These are phyloP conservation scores for Panicum miliaceum DNA, from an alignment of 176 grass and related monocot species.

Conservation along the genomic window DNA sequence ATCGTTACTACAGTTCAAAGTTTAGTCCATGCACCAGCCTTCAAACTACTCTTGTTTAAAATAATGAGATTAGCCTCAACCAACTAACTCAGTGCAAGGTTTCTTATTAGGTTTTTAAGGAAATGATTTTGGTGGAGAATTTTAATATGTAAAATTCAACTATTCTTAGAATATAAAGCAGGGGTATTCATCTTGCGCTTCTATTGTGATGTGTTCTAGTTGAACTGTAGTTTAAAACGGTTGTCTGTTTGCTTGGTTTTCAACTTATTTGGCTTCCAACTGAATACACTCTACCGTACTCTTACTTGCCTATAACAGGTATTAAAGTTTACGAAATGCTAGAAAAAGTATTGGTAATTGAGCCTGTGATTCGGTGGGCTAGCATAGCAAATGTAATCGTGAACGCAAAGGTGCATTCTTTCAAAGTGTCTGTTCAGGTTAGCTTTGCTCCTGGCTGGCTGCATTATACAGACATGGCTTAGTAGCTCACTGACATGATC, in stretches of 20 bases:
- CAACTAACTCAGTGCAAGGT: not conserved
- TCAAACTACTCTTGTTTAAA: not conserved
- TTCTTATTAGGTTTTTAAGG: not conserved
- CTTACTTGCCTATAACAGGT: conserved; percentile 49
- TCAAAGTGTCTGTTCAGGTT: conserved; percentile 71
- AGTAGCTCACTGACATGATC: conserved; percentile 16
- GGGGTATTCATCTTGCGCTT: not conserved
- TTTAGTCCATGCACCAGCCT: too few species aligned
- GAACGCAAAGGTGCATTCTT: conserved; percentile 58
- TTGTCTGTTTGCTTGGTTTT: conserved; percentile 3
- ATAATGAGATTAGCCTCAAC: not conserved
- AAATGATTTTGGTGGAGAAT: not conserved
- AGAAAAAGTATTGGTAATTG: conserved; percentile 90
- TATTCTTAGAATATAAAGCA: not conserved
- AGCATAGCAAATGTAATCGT: conserved; percentile 69
- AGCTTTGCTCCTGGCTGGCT: conserved; percentile 9
- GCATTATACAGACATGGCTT: not conserved
- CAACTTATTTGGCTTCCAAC: conserved; percentile 25
- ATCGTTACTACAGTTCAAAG: not conserved
- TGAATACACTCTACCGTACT: not conserved
- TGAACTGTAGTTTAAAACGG: not conserved
- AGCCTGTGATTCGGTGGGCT: conserved; percentile 91
- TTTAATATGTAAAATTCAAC: not conserved
- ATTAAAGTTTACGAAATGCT: conserved; percentile 86
- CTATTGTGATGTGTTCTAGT: not conserved